Evolutionary conservation across 371 early-diverging fungal genomes (phyloP), one percentile per base, ranked within the genome.

Genomic region (Mucor irregularis): DNA sequence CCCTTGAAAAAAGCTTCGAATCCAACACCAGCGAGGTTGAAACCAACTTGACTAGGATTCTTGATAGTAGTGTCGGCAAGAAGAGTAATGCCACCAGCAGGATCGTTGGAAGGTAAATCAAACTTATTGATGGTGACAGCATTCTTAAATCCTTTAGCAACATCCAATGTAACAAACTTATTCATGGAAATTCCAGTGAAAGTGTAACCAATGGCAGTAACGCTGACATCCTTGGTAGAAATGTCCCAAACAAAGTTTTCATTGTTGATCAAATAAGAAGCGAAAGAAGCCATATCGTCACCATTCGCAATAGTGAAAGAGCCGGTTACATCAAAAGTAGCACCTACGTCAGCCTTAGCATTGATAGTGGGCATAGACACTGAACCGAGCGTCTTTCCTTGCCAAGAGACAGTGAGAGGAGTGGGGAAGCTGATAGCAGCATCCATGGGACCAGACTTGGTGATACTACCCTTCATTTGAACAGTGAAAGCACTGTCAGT

Each of bases 401-500:
- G 58, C 85, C 85, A 85, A 3, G 53, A 56, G 37, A 85, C 80
- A 9, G 53, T 59, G 34, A 85, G 71, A 34, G 68, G 62, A 16
- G 52, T 60, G 25, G 81, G 80, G 71, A 85, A 85, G 2, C 68
- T 40, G 51, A 88, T 85, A 1, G 59, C 52, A 21, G 86, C 86
- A 55, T 73, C 76, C 69, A 87, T 74, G 16, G 80, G 81, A 49
- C 88, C 88, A 19, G 85, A 79, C 38, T 81, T 66, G 24, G 76
- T 54, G 69, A 85, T 81, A 8, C 66, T 49, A 38, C 88, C 88
- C 38, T 62, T 58, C 76, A 83, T 81, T 30, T 68, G 69, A 42
- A 85, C 76, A 49, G 72, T 75, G 73, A 84, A 83, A 6, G 60
- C 49, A 33, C 46, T 40, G 13, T 81, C 72, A 9, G 79, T 73